These are phyloP conservation scores for Sporothrix schenckii DNA, from an alignment of 2,329 filamentous ascomycete species.

Conservation along the genomic window DNA sequence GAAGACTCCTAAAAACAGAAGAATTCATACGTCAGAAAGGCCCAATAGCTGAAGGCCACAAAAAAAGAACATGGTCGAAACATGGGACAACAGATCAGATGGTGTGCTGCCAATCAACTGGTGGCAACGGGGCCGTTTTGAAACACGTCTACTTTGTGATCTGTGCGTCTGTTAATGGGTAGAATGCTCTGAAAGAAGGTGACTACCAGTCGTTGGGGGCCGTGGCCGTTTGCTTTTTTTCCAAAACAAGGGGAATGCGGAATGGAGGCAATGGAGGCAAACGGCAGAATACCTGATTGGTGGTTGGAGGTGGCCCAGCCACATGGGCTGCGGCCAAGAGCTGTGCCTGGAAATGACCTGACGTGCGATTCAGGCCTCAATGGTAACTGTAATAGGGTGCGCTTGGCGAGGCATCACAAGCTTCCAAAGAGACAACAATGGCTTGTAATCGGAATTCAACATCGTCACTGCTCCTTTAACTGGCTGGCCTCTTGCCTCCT, in stretches of 20 bases:
- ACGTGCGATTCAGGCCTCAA: not conserved
- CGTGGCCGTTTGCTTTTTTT: conserved; percentile 22
- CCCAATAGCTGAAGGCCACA: too few species aligned
- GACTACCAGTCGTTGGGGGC: not conserved
- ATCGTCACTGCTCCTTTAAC: not conserved
- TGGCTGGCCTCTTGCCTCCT: not conserved
- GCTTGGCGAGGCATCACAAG: not conserved
- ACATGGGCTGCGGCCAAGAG: not conserved
- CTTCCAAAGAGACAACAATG: not conserved
- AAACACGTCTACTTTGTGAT: conserved; percentile 17
- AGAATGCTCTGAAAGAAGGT: not conserved
- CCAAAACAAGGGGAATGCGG: conserved; percentile 21
- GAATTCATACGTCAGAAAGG: not conserved
- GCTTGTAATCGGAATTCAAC: conserved; percentile 11
- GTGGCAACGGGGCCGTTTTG: conserved; percentile 10
- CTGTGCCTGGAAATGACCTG: not conserved
- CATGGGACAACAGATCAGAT: conserved; percentile 25
- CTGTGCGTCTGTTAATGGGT: not conserved
- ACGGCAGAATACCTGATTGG: not conserved
- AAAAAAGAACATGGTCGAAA: conserved; percentile 15
- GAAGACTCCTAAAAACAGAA: not conserved
- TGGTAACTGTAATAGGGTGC: too few species aligned
- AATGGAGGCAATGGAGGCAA: not conserved
- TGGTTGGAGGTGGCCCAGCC: not conserved
- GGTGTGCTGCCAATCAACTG: conserved; percentile 26